Base-by-base conservation (phyloP, 345 rosid genomes). In the Alliaria petiolata region DNA sequence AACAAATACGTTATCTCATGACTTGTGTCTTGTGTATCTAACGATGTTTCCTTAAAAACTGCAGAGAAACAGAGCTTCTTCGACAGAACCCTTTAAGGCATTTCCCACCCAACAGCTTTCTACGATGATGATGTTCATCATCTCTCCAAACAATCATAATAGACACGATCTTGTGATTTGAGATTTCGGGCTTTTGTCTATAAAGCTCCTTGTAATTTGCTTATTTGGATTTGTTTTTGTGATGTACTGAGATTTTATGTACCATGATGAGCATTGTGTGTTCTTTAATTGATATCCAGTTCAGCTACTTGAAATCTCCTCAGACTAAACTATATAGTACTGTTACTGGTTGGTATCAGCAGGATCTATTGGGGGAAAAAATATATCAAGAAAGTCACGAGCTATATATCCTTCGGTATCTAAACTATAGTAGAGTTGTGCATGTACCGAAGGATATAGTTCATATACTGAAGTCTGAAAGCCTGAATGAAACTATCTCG, bases 71-170 rank as follows among this genome's bases (percentile, higher is more conserved):
- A 12, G 93, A 86, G 74, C 80, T 93, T 15, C 76, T 93, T 69
- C 81, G 88, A 79, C 86, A 86, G 78, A 86, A 89, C 59, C 98
- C 97, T 2, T 71, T 91, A 47, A 85, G 97, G 62, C 84, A 91
- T 76, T 93, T 93, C 78, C 96, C 97, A 40, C 59, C 70, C 16
- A 82, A 62, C 77, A 83, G 90, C 72, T 89, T 89, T 69, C 89
- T 92, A 8, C 71, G 98, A 73, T 90, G 85, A 90, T 69, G 43
- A 6, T 12, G 49, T 12, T 1, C 58, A 53, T 71, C 63, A 34
- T 33, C 69, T 10, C 30, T 34, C 43, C 76, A 12, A 9, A 28
- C 13, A n/a, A 47, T 35, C 39, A 17, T 13, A 16, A 26, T 2
- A 62, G 12, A 45, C 54, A 62, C 55, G 11, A 39, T 59, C 6